Conservation (phyloP, 31 red algal genomes). For the Odonthalia washingtoniensis region DNA sequence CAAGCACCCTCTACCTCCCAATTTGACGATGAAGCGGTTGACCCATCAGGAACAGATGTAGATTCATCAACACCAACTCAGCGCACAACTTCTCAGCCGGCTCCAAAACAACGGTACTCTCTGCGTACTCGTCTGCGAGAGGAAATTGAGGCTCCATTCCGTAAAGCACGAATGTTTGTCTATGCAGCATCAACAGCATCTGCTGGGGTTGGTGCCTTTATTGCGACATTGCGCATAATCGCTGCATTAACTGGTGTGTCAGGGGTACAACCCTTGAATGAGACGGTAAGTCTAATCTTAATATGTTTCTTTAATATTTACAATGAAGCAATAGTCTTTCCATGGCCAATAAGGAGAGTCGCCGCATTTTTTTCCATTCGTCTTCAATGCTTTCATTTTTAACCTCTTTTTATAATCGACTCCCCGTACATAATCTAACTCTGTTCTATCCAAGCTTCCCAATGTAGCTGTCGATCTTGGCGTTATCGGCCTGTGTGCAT, state of each 20-base stretch:
- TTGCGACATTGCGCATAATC: constrained; percentile 68
- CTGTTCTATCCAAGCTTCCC: constrained; percentile 18
- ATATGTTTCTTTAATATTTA: too few relatives aligned
- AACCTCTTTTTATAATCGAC: too few relatives aligned
- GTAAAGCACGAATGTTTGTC: constrained; percentile 85
- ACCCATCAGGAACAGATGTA: too few relatives aligned
- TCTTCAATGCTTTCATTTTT: too few relatives aligned
- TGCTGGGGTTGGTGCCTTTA: constrained; percentile 77
- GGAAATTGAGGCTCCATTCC: constrained; percentile 90
- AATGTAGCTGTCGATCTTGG: constrained; percentile 68
- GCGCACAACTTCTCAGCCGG: too few relatives aligned
- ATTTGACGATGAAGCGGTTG: too few relatives aligned
- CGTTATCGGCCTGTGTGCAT: constrained; percentile 52
- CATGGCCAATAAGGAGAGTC: too few relatives aligned
- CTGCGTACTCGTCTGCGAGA: constrained; percentile 73
- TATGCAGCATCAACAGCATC: constrained; percentile 78
- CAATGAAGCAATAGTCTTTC: too few relatives aligned
- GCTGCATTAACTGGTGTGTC: constrained; percentile 58
- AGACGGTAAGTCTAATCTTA: constrained; percentile 69
- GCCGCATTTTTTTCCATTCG: too few relatives aligned
- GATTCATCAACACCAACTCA: too few relatives aligned
- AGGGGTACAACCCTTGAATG: constrained; percentile 74
- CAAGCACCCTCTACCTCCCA: too few relatives aligned
- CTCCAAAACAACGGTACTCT: constrained; percentile 48
- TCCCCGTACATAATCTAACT: too few relatives aligned